A percentile compares a stretch with the other conserved stretches of the same genome.
Evolutionary conservation across 1,139 yeast genomes (phyloP).

Genomic region (Tardiomyces digboiensis): DNA sequence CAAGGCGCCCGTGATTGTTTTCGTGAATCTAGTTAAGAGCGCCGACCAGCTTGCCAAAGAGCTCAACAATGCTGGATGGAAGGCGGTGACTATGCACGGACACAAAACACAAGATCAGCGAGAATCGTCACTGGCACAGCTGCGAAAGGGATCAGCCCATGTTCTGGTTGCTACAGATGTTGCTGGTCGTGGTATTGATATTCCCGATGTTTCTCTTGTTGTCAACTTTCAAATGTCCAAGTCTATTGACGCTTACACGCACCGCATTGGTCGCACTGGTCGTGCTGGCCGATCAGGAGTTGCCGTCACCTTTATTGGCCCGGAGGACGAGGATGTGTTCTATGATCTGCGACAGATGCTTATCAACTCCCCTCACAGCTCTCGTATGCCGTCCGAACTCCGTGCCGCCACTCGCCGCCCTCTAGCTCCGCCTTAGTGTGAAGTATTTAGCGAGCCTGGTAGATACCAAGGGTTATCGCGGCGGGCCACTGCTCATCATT

Average conservation of each 20-base stretch:
- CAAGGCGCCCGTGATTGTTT: slow-evolving; percentile 57
- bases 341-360: slow-evolving; percentile 43
- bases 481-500: too few species aligned
- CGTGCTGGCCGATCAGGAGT: slow-evolving; percentile 80
- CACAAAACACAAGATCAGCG: slow-evolving; percentile 82
- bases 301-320: slow-evolving; percentile 61
- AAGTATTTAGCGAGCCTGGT: too few species aligned
- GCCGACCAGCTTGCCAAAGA: slow-evolving; percentile 57
- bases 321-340: slow-evolving; percentile 45
- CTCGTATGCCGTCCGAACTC: slow-evolving; percentile 43
- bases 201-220: slow-evolving; percentile 76
- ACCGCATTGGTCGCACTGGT: slow-evolving; percentile 94
- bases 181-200: slow-evolving; percentile 95
- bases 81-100: slow-evolving; percentile 68
- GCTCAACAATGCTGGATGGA: slow-evolving; percentile 38
- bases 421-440: neutral
- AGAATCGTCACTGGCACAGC: slow-evolving; percentile 61
- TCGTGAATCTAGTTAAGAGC: slow-evolving; percentile 65
- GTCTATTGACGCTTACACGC: slow-evolving; percentile 75
- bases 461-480: too few species aligned
- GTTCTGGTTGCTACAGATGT: slow-evolving; percentile 88
- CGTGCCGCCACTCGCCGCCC: slow-evolving; percentile 5
- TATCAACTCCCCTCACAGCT: slow-evolving; percentile 36
- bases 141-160: slow-evolving; percentile 51
- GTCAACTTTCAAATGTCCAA: slow-evolving; percentile 79